Percentiles rank a stretch among this genome's conserved stretches.
Evolutionary conservation across 192 early-diverging fungal species (phyloP).

Genomic region (Rhizophagus sp.): DNA sequence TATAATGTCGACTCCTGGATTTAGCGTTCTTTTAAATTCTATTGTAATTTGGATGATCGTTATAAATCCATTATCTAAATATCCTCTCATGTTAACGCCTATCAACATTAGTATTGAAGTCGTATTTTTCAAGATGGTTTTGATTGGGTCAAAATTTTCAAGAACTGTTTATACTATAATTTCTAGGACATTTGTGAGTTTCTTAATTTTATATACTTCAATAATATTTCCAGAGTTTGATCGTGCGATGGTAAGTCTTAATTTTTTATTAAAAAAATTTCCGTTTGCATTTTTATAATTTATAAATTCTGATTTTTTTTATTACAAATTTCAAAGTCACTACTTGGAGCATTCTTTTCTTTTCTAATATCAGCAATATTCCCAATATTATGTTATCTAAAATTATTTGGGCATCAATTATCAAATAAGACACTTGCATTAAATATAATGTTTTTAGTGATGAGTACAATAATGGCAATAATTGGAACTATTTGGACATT

Average conservation of each 20-base stretch:
- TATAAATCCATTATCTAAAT: constrained; percentile 62
- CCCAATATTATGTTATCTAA: constrained; percentile 19
- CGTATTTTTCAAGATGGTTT: not conserved
- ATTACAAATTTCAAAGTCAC: constrained; percentile 2
- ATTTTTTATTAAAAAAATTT: not conserved
- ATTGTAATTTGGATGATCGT: constrained; percentile 56
- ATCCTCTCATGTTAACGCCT: constrained; percentile 50
- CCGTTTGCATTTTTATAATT: no score
- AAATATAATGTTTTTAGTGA: not conserved
- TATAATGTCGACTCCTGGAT: constrained; percentile 46
- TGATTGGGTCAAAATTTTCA: not conserved
- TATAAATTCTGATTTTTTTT: no score
- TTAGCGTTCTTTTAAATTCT: constrained; percentile 43
- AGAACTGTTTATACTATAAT: not conserved
- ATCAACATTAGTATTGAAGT: constrained; percentile 40
- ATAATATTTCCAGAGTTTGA: constrained; percentile 18
- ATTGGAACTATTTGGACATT: constrained; percentile 29
- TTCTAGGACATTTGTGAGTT: constrained; percentile 1
- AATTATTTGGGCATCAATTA: constrained; percentile 10
- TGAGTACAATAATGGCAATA: not conserved
- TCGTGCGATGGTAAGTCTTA: constrained; percentile 20
- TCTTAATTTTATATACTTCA: not conserved
- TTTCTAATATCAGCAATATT: constrained; percentile 19
- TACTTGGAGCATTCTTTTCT: constrained; percentile 21
- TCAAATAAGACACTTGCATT: constrained; percentile 1